Base-by-base conservation (phyloP, 2,329 filamentous ascomycete species). In the Calonectria pteridis region DNA sequence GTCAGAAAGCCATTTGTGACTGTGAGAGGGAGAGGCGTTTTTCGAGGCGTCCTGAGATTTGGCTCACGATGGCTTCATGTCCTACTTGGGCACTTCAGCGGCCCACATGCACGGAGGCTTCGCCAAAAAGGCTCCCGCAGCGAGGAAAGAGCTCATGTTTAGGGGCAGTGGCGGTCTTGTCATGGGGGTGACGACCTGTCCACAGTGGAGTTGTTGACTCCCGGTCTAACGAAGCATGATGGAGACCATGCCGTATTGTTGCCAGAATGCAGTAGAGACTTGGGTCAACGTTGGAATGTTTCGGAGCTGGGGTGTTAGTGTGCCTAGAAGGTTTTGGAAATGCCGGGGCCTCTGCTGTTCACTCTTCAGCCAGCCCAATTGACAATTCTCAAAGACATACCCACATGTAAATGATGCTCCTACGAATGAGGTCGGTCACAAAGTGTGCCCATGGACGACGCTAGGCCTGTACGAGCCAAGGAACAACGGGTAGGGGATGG, bases 251-350 rank as follows among this genome's bases (percentile, higher is more conserved):
- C 70, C 58, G 65, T 72, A 37, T 37, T 43, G 35, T 67, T 63
- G 68, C 46, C 20, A 78, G 73, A 76, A 79, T 76, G 73, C 33
- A 66, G 71, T 65, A 26, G 63, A 73, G 53, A 70, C 71, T 63
- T 69, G 71, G 63, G 70, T 40, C 46, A 23, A 74, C 63, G 69
- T 75, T 73, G 69, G 71, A 67, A 67, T 73, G 75, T 76, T 73
- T 78, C 77, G 75, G 75, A 37, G 62, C 59, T 29, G 67, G 63
- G 29, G 64, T 51, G 59, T 64, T 67, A 58, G 51, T 67, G 63
- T 23, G 33, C 43, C 50, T 26, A 37, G 18, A 76, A 77, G 62
- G 73, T 76, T 76, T 79, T 68, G 53, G 26, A 66, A 46, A 26
- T 70, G 43, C 62, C 55, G 50, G 50, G 53, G 53, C n/a, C 69